Evolutionary conservation across 208 protist species (phyloP), one percentile per base, ranked within the genome.

Genomic region (Wallacemonas sp.): DNA sequence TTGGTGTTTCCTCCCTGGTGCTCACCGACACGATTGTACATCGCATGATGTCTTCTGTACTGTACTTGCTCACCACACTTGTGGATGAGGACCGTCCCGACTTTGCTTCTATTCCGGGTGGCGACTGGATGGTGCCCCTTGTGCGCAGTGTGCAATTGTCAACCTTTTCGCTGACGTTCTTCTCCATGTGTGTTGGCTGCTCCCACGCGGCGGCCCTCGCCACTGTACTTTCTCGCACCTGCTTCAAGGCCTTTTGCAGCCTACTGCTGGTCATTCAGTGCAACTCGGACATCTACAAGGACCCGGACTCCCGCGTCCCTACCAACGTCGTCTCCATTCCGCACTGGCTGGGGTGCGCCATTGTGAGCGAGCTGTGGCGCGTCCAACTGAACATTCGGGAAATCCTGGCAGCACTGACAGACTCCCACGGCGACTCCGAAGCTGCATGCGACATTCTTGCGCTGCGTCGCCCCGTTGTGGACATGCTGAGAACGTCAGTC

Each of bases 21-120:
- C 54, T 72, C 69, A 42, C 65, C 62, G 76, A 87, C 70, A 89
- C 80, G 2, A 73, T 89, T 10, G 29, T 87, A 11, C 88, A 94
- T 63, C 73, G 85, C 25, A 38, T 78, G 20, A 41, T 91, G 5
- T 81, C 77, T 22, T 44, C 57, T 38, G 23, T 92, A 2, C 57
- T 89, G 23, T 92, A 88, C 67, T n/a, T 67, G 8, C 61, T 78
- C 26, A 59, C 52, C 31, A 44, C 52, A 14, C 32, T 59, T 3
- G n/a, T 25, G 16, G 52, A 59, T 23, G 5, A n/a, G 3, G 16
- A 33, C 4, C 26, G 31, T 25, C 31, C 52, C 11, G 52, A n/a
- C 3, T 59, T 59, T 59, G 32, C 4, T 26, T 3, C 4, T 3
- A 41, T 59, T 25, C 26, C 32, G 16, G 52, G 29, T n/a, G 52